Conservation (phyloP, 495 filamentous ascomycete genomes). For the Xylaria scruposa region DNA sequence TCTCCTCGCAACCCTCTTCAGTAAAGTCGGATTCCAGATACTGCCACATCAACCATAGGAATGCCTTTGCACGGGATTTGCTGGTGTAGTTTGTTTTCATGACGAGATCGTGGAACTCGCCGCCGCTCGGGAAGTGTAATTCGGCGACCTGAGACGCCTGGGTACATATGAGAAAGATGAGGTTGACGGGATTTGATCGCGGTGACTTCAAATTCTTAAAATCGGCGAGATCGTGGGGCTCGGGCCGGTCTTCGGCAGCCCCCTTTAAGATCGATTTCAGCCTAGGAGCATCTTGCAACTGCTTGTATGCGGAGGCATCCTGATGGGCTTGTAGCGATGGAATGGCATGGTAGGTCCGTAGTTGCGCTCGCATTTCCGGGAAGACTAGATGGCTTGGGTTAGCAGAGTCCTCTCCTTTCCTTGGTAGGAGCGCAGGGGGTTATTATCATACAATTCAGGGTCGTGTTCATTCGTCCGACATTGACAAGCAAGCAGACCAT, state of each 20-base stretch:
- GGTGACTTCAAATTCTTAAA: conserved; percentile 72
- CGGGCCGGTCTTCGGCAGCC: conserved; percentile 88
- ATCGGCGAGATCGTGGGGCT: conserved; percentile 85
- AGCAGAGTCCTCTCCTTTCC: conserved; percentile 37
- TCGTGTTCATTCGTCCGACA: conserved; percentile 98
- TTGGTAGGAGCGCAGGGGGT: conserved; percentile 12
- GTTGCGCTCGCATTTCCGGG: conserved; percentile 97
- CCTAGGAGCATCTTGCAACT: conserved; percentile 93
- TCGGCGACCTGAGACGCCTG: conserved; percentile 92
- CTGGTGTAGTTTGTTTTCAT: conserved; percentile 88
- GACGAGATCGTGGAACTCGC: conserved; percentile 95
- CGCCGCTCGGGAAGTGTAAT: conserved; percentile 80
- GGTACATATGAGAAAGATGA: conserved; percentile 93
- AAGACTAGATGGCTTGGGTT: conserved; percentile 70
- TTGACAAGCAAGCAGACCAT: conserved; percentile 99
- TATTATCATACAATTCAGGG: conserved; percentile 81
- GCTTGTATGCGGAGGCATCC: conserved; percentile 96
- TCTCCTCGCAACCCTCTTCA: conserved; percentile 78
- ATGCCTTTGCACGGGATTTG: conserved; percentile 81
- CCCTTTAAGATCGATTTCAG: conserved; percentile 98
- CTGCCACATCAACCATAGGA: conserved; percentile 99
- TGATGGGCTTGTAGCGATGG: conserved; percentile 93
- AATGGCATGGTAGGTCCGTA: conserved; percentile 98
- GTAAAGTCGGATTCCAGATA: conserved; percentile 97
- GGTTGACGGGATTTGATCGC: conserved; percentile 94